Percentiles rank a stretch among this genome's conserved stretches.
These are phyloP conservation scores for Aschersonia sp. DNA, from an alignment of 2,329 filamentous ascomycete genomes.

Conservation along the genomic window DNA sequence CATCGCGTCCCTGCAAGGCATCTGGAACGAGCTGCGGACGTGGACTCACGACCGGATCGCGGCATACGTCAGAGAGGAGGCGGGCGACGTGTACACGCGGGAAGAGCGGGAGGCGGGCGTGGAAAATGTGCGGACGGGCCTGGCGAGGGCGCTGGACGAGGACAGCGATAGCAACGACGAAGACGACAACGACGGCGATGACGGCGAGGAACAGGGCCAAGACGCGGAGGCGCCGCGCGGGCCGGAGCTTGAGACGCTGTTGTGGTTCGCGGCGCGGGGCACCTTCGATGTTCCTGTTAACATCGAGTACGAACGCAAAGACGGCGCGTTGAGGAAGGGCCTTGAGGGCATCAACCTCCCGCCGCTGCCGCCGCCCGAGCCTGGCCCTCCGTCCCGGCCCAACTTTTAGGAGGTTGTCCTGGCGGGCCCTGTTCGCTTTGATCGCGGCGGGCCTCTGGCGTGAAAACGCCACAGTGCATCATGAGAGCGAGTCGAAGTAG, in stretches of 20 bases:
- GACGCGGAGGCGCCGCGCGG: constrained; percentile 1
- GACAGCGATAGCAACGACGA: constrained; percentile 41
- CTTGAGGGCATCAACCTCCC: constrained; percentile 21
- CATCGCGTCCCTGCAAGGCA: constrained; percentile 27
- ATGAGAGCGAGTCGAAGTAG: too few relatives aligned
- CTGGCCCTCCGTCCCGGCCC: too few relatives aligned
- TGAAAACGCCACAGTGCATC: too few relatives aligned
- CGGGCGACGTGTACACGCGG: constrained; percentile 51
- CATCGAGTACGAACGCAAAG: constrained; percentile 26
- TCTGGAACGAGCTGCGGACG: constrained; percentile 37
- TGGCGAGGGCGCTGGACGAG: constrained; percentile 40
- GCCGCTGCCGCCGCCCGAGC: constrained; percentile 1
- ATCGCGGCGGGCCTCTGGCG: too few relatives aligned
- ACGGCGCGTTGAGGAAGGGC: constrained; percentile 13
- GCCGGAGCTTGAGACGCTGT: constrained; percentile 29
- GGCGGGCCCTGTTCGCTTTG: too few relatives aligned
- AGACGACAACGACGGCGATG: constrained; percentile 39
- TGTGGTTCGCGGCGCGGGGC: constrained; percentile 30
- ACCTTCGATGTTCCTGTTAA: constrained; percentile 29
- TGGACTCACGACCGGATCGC: constrained; percentile 26
- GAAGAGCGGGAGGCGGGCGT: constrained; percentile 53
- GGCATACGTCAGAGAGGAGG: constrained; percentile 27
- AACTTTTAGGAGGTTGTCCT: too few relatives aligned
- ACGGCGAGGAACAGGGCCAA: constrained; percentile 12
- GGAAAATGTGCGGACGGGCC: constrained; percentile 57